A percentile compares a stretch with the other conserved stretches of the same genome.
Conservation (phyloP, 768 basidiomycete genomes). For the Leucocoprinus sp. region DNA sequence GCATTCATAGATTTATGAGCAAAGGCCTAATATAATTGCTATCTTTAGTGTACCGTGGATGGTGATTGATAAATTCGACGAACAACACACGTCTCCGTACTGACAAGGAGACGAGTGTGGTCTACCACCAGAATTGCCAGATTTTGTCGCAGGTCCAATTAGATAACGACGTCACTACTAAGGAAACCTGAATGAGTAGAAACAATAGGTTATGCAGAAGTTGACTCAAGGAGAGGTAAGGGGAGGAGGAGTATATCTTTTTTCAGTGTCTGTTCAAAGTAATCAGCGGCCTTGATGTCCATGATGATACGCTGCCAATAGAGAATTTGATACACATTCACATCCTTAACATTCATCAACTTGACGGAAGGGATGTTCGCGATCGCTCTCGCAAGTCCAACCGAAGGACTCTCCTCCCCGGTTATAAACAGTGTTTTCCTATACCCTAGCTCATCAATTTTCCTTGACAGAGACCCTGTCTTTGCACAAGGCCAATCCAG, state of each 20-base stretch:
- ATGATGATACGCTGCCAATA: constrained; percentile 78
- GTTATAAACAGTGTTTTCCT: constrained; percentile 72
- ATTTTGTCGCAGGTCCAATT: background rate
- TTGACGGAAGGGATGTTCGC: constrained; percentile 67
- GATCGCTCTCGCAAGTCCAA: constrained; percentile 51
- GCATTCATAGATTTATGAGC: no score
- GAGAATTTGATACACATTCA: constrained; percentile 76
- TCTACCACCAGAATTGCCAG: background rate
- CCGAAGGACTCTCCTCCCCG: constrained; percentile 46
- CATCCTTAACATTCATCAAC: constrained; percentile 51
- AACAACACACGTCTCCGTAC: no score
- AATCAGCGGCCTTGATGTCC: constrained; percentile 77
- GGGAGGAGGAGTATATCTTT: constrained; percentile 32
- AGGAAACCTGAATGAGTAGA: background rate
- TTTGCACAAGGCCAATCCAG: constrained; percentile 67
- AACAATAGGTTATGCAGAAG: constrained; percentile 5
- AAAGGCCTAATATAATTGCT: no score
- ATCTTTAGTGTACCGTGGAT: no score
- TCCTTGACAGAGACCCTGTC: constrained; percentile 57
- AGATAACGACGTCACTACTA: background rate
- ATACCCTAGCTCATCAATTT: constrained; percentile 59
- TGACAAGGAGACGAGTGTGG: no score
- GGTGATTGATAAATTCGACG: no score
- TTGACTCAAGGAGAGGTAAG: constrained; percentile 12
- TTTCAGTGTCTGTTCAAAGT: constrained; percentile 56